Evolutionary conservation across 192 early-diverging fungal genomes (phyloP), one percentile per base, ranked within the genome.

Genomic region (Coemansia sp.): DNA sequence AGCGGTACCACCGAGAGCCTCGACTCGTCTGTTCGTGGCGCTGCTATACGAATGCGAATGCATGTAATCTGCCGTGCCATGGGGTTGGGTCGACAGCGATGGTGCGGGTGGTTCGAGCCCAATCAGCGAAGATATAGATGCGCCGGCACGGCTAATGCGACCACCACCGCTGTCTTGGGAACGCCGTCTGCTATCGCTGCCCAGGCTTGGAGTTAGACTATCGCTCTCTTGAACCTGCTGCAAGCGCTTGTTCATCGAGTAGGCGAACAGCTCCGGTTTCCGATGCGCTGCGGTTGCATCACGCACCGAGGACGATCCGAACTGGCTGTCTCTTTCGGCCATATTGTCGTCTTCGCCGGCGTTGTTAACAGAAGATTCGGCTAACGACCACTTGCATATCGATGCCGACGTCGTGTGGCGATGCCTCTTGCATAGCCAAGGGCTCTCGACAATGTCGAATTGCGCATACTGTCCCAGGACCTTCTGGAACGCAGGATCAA

Each of bases 401-500:
- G 66, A 59, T 16, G 63, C 63, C 2, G 68, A 62, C 16, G 59
- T 58, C 0, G 64, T 62, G 23, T 39, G 45, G 4, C 59, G 36
- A 26, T 83, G 81, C 69, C 63, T 60, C 21, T 39, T 45, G 44
- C 81, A 83, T 18, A 75, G 58, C 81, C 81, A 83, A 0, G 81
- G 76, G 12, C 76, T 68, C n/a, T 63, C 66, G 6, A 60, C 48
- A 53, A 78, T 74, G 49, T 68, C 72, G 12, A 83, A 58, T 26
- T 69, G 81, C 24, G 77, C 55, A 20, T 69, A 72, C 1, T 69
- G 72, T 20, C 81, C 67, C 26, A 83, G 64, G 15, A 71, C 64
- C 64, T 77, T 83, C 44, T 75, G 81, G 72, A 83, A 83, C 10
- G 81, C 62, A 26, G 81, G 81, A 15, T 83, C 81, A 39, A 83